A percentile compares a stretch with the other conserved stretches of the same genome.
phyloP scores from a whole-genome alignment of 495 filamentous ascomycete genomes.

The Baudoinia panamericana region DNA sequence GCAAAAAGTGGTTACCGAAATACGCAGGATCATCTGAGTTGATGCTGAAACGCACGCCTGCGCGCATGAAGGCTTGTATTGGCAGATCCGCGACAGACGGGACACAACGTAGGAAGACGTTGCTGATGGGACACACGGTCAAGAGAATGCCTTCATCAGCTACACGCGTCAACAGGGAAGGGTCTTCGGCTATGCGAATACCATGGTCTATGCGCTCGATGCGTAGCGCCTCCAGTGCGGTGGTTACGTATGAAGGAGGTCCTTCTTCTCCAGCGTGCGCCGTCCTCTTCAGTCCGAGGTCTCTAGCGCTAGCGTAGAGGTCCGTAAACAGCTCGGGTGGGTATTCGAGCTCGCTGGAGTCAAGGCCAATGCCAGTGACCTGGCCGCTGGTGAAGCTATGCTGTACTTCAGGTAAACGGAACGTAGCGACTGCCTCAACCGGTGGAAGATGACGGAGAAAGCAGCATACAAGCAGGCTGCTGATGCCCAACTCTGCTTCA shows the following conservation, averaged over 20 bases:
- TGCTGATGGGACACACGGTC: conserved; percentile 62
- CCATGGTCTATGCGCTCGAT: conserved; percentile 61
- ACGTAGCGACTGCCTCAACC: conserved; percentile 36
- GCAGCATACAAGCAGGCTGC: conserved; percentile 45
- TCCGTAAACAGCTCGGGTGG: conserved; percentile 52
- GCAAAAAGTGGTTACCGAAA: conserved; percentile 58
- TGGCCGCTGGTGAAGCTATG: conserved; percentile 39
- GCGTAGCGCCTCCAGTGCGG: conserved; percentile 45
- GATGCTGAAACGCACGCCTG: conserved; percentile 36
- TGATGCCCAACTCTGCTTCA: conserved; percentile 48
- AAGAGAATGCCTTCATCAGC: conserved; percentile 44
- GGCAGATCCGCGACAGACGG: conserved; percentile 44
- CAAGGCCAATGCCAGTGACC: conserved; percentile 53
- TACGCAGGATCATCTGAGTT: conserved; percentile 59
- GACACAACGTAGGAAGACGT: conserved; percentile 52
- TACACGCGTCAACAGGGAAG: conserved; percentile 43
- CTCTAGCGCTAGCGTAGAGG: conserved; percentile 42
- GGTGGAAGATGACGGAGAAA: conserved; percentile 57
- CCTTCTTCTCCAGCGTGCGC: conserved; percentile 70
- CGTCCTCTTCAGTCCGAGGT: conserved; percentile 42
- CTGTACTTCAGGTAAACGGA: conserved; percentile 36
- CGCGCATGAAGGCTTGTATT: conserved; percentile 49
- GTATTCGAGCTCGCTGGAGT: conserved; percentile 49
- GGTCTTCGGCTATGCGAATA: conserved; percentile 49
- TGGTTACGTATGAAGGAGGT: conserved; percentile 49